phyloP scores from a whole-genome alignment of 805 yeast species.

The Pichia nakasei region DNA sequence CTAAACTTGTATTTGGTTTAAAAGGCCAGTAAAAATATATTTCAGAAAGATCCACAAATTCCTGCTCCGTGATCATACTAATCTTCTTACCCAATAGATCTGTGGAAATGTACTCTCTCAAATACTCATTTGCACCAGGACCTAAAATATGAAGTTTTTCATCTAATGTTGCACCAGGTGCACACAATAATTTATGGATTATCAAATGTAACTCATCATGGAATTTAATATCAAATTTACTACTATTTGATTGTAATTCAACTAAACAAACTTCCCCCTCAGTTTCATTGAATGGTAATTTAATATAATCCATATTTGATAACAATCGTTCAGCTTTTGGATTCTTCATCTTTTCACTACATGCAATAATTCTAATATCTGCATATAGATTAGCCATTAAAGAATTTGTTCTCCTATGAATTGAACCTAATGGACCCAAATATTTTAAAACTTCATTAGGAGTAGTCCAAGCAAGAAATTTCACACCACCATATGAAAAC shows the following conservation, averaged over 20 bases:
- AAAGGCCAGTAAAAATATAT: constrained; percentile 75
- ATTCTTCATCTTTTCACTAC: constrained; percentile 17
- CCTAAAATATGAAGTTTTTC: constrained; percentile 50
- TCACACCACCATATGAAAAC: constrained; percentile 43
- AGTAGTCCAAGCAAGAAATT: constrained; percentile 63
- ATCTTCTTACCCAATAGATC: constrained; percentile 38
- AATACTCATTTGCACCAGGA: constrained; percentile 68
- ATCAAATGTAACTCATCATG: constrained; percentile 60
- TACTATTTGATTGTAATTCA: constrained; percentile 25
- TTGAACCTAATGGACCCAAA: constrained; percentile 44
- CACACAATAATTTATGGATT: constrained; percentile 48
- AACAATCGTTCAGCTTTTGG: constrained; percentile 11
- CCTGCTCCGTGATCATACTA: constrained; percentile 42
- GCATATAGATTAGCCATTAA: constrained; percentile 58
- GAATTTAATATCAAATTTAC: constrained; percentile 25
- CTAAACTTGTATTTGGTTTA: constrained; percentile 40
- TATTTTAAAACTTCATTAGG: constrained; percentile 54
- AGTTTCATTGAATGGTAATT: constrained; percentile 16
- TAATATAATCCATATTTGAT: constrained; percentile 12
- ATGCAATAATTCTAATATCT: constrained; percentile 49
- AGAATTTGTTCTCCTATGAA: constrained; percentile 52
- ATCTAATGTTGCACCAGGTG: constrained; percentile 33
- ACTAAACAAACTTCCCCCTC: constrained; percentile 23
- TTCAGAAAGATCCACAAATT: constrained; percentile 42
- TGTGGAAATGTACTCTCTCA: constrained; percentile 25